Conservation (phyloP, 179 eudicot genomes). For the Silene coronaria region DNA sequence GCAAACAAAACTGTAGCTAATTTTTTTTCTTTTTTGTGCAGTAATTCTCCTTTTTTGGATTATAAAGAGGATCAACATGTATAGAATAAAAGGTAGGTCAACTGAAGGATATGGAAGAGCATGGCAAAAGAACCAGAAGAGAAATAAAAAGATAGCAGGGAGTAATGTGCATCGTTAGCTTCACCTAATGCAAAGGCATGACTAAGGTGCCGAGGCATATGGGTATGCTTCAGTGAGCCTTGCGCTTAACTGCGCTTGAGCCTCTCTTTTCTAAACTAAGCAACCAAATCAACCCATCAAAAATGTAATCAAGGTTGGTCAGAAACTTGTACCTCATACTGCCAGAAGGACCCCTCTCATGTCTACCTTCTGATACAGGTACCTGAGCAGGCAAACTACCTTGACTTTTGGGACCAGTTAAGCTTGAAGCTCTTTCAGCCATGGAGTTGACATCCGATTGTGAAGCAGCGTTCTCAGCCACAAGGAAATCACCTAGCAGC, state of each 20-base stretch:
- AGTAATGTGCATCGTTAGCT: no score
- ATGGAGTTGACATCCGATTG: conserved; percentile 48
- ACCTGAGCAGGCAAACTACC: conserved; percentile 26
- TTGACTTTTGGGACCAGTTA: conserved; percentile 41
- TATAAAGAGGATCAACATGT: no score
- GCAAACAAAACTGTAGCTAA: no score
- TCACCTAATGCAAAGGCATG: no score
- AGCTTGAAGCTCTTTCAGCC: conserved; percentile 45
- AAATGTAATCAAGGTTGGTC: neutral
- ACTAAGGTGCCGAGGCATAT: no score
- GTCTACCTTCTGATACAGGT: conserved; percentile 35
- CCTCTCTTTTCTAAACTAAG: neutral
- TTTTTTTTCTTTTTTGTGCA: no score
- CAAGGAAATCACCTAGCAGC: conserved; percentile 68
- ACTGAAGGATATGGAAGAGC: no score
- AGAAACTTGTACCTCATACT: conserved; percentile 36
- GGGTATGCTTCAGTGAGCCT: neutral
- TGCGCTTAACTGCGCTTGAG: no score
- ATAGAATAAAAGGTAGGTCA: no score
- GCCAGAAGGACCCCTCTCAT: conserved; percentile 45
- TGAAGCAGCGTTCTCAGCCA: conserved; percentile 65
- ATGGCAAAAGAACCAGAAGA: no score
- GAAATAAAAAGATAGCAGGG: no score
- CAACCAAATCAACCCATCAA: conserved; percentile 3
- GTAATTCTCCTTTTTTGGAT: no score